phyloP scores from a whole-genome alignment of 768 basidiomycete species.

The Chlorophyllum brunneum region DNA sequence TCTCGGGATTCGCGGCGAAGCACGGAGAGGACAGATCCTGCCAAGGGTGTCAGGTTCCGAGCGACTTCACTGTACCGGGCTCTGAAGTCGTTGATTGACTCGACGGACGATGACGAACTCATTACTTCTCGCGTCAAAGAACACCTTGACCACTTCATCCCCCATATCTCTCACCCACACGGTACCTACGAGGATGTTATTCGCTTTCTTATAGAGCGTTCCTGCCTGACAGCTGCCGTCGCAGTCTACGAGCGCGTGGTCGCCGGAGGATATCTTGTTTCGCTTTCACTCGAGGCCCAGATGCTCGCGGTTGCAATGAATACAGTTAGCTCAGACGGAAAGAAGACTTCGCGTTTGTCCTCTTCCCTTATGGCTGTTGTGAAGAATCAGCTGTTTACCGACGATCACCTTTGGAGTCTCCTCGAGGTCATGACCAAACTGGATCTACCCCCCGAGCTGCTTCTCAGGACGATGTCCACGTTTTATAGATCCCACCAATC shows the following conservation, averaged over 20 bases:
- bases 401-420: neutral
- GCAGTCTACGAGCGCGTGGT: conserved; percentile 5
- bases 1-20: no score
- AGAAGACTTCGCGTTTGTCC: neutral
- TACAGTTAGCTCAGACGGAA: neutral
- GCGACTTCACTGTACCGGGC: no score
- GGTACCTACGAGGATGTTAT: neutral
- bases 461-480: neutral
- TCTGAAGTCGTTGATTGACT: neutral
- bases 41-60: no score
- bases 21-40: no score
- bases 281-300: conserved; percentile 8
- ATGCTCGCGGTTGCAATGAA: neutral
- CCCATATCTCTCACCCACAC: neutral
- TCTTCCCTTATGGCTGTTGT: neutral
- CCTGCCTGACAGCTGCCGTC: neutral
- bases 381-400: neutral
- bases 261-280: neutral
- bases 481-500: neutral
- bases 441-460: neutral
- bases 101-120: neutral
- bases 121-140: conserved; percentile 1
- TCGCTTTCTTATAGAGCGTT: neutral
- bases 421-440: neutral
- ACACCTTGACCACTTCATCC: neutral